phyloP scores from a whole-genome alignment of 1,284 basidiomycete species.

The Sporisorium reilianum region DNA sequence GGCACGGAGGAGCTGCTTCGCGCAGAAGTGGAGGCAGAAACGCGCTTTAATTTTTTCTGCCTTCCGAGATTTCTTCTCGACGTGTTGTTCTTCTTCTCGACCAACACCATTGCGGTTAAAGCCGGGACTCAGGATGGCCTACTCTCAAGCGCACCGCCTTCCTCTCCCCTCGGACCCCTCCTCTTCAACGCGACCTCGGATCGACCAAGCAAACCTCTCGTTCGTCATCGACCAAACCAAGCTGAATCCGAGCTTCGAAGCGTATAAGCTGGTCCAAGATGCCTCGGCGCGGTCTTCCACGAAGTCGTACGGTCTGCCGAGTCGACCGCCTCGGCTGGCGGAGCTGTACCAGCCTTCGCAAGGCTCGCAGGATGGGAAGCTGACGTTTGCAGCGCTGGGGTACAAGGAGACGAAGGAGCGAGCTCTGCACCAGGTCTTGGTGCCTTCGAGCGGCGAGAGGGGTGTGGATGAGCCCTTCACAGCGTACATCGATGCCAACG shows the following conservation, averaged over 20 bases:
- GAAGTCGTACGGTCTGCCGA: conserved; percentile 24
- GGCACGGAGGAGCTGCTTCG: too few species aligned
- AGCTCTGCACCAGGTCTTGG: conserved; percentile 32
- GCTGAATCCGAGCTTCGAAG: conserved; percentile 45
- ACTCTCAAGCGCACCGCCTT: conserved; percentile 29
- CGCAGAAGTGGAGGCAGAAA: conserved; percentile 19
- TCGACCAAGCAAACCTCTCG: not conserved
- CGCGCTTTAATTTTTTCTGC: conserved; percentile 4
- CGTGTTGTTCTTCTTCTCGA: conserved; percentile 5
- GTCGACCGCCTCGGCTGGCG: conserved; percentile 21
- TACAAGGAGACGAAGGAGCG: conserved; percentile 54
- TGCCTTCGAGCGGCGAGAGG: conserved; percentile 15
- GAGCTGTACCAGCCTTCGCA: conserved; percentile 28
- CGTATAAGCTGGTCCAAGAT: conserved; percentile 51
- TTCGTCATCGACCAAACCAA: conserved; percentile 27
- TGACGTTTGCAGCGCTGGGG: conserved; percentile 26
- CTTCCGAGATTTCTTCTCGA: not conserved
- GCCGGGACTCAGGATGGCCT: conserved; percentile 21
- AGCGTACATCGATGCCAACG: conserved; percentile 41
- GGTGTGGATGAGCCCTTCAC: conserved; percentile 29
- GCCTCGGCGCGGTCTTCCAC: not conserved
- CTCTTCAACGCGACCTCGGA: not conserved
- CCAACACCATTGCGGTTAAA: not conserved
- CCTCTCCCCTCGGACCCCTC: conserved; percentile 11
- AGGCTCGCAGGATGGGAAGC: conserved; percentile 1